Evolutionary conservation across 805 yeast species (phyloP).

Genomic region (Sungouiella blattae): DNA sequence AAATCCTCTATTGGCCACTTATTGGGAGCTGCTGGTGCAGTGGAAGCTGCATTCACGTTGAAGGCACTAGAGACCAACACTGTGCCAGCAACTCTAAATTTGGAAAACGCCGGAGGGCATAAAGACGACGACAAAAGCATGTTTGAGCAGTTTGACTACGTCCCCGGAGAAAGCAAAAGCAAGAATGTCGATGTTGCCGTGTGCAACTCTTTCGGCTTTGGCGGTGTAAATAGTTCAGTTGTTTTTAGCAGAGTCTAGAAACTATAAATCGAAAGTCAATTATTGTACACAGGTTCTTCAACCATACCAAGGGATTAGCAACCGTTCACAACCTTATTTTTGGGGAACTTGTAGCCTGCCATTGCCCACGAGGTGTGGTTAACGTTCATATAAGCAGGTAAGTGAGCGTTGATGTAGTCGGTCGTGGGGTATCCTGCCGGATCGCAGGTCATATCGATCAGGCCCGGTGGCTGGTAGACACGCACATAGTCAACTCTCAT

Average conservation of each 20-base stretch:
- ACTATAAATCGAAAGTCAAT: no score
- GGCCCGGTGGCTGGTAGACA: constrained; percentile 35
- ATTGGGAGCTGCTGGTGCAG: constrained; percentile 94
- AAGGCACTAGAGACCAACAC: constrained; percentile 54
- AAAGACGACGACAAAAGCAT: constrained; percentile 39
- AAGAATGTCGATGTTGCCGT: constrained; percentile 55
- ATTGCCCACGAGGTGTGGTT: constrained; percentile 35
- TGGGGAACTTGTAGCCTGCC: constrained; percentile 54
- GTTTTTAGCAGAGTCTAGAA: constrained; percentile 37
- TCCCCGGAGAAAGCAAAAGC: constrained; percentile 42
- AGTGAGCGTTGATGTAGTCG: constrained; percentile 31
- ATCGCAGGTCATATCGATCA: constrained; percentile 32
- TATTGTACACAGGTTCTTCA: neutral
- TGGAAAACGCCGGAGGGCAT: constrained; percentile 50
- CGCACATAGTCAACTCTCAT: constrained; percentile 39
- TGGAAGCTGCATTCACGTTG: constrained; percentile 81
- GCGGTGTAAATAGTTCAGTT: constrained; percentile 88
- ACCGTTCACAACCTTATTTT: constrained; percentile 31
- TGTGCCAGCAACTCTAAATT: constrained; percentile 81
- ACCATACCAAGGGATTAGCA: no score
- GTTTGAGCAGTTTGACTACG: constrained; percentile 55
- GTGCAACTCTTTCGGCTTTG: constrained; percentile 94
- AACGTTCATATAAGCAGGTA: constrained; percentile 29
- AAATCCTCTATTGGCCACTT: constrained; percentile 94
- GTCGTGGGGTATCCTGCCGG: constrained; percentile 35